Percentiles rank a stretch among this genome's conserved stretches.
Evolutionary conservation across 208 protist species (phyloP).

Genomic region (Acanthamoeba castellanii): DNA sequence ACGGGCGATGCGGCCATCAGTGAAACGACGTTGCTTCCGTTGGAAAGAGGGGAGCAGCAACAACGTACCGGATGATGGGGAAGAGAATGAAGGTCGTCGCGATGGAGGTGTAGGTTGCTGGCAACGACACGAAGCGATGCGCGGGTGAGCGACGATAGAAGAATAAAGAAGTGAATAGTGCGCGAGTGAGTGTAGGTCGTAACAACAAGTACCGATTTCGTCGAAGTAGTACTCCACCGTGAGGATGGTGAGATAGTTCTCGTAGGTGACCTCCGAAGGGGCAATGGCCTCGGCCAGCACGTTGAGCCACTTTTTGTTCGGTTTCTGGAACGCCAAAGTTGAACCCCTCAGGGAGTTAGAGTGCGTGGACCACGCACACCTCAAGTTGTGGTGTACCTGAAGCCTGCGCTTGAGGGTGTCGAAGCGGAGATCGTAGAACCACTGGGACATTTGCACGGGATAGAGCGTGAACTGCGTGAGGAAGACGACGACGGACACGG

Average conservation of each 20-base stretch:
- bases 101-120: slow-evolving; percentile 49
- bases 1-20: too few species aligned
- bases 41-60: too few species aligned
- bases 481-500: neutral
- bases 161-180: neutral
- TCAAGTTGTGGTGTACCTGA: neutral
- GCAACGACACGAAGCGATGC: neutral
- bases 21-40: too few species aligned
- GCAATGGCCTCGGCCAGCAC: neutral
- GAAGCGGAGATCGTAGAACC: slow-evolving; percentile 2
- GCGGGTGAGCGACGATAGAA: too few species aligned
- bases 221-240: slow-evolving; percentile 55
- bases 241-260: slow-evolving; percentile 15
- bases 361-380: too few species aligned
- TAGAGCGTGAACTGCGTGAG: slow-evolving; percentile 32
- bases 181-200: neutral
- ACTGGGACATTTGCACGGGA: slow-evolving; percentile 58
- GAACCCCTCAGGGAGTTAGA: too few species aligned
- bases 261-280: slow-evolving; percentile 4
- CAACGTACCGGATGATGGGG: slow-evolving; percentile 10
- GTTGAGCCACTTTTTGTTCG: slow-evolving; percentile 7
- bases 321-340: neutral
- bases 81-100: slow-evolving; percentile 38
- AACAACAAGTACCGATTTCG: neutral
- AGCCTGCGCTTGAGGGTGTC: slow-evolving; percentile 13